Percentiles rank a stretch among this genome's conserved stretches.
Evolutionary conservation across 768 basidiomycete species (phyloP).

Genomic region (Tulasnella sp.): DNA sequence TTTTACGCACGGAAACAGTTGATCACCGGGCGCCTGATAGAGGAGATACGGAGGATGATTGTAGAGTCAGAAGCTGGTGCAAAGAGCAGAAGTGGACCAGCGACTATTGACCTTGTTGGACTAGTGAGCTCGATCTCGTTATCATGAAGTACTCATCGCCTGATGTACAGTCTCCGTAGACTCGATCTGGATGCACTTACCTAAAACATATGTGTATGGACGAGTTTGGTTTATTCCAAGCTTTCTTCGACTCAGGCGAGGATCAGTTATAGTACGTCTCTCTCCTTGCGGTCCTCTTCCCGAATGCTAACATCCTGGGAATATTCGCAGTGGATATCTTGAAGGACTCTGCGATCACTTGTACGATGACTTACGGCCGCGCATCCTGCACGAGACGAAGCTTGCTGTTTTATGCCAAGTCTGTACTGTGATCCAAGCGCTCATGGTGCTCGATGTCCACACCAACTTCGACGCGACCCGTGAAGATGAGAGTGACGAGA

Average conservation of each 20-base stretch:
- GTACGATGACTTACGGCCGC: slow-evolving; percentile 90
- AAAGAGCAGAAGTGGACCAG: slow-evolving; percentile 40
- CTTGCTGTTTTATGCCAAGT: slow-evolving; percentile 86
- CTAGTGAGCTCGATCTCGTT: slow-evolving; percentile 40
- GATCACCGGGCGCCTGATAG: slow-evolving; percentile 58
- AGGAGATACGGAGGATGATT: slow-evolving; percentile 66
- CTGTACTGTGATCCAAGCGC: slow-evolving; percentile 88
- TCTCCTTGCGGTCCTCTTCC: no score
- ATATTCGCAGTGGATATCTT: slow-evolving; percentile 57
- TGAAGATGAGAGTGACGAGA: slow-evolving; percentile 16
- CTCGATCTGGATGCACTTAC: slow-evolving; percentile 83
- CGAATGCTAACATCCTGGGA: no score
- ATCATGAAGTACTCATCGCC: background rate
- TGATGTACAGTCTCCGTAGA: slow-evolving; percentile 37
- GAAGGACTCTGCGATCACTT: slow-evolving; percentile 88
- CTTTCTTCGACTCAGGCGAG: slow-evolving; percentile 83
- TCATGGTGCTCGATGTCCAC: slow-evolving; percentile 85
- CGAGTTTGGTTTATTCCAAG: slow-evolving; percentile 76
- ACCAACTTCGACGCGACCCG: slow-evolving; percentile 16
- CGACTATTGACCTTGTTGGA: slow-evolving; percentile 73
- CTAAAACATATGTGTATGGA: slow-evolving; percentile 84
- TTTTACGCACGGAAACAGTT: slow-evolving; percentile 62
- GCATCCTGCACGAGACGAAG: slow-evolving; percentile 86
- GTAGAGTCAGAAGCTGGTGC: background rate
- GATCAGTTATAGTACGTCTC: slow-evolving; percentile 52